Conservation (phyloP, 2,329 filamentous ascomycete species). For the Botryosphaeria dothidea region DNA sequence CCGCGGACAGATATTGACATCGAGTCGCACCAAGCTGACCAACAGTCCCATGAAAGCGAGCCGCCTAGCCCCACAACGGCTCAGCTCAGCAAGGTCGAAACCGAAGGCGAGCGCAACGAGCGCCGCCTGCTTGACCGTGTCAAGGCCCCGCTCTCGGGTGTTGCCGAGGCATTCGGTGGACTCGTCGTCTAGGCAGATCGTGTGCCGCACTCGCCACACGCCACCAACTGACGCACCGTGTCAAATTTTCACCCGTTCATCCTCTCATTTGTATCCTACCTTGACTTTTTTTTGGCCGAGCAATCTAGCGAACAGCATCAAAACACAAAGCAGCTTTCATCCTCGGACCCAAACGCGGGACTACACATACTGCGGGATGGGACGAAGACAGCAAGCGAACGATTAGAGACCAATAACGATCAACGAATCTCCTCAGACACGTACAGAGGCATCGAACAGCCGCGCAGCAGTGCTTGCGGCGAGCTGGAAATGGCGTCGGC, state of each 20-base stretch:
- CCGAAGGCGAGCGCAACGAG: slow-evolving; percentile 12
- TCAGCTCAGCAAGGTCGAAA: slow-evolving; percentile 17
- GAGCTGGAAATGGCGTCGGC: slow-evolving; percentile 1
- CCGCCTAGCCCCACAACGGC: neutral
- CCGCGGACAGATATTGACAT: neutral
- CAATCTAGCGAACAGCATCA: neutral
- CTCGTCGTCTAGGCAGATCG: slow-evolving; percentile 3
- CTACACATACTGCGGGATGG: neutral
- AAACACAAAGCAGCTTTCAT: neutral
- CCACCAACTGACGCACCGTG: neutral
- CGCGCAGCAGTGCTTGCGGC: slow-evolving; percentile 13
- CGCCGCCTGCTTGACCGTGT: slow-evolving; percentile 10
- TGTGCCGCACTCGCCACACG: neutral
- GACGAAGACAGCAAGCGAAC: neutral
- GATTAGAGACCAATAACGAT: slow-evolving; percentile 1
- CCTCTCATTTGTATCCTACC: slow-evolving; percentile 2
- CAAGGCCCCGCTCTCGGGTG: slow-evolving; percentile 17
- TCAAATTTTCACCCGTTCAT: neutral
- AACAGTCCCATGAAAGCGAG: neutral
- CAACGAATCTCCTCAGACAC: neutral
- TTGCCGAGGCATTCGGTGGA: slow-evolving; percentile 19
- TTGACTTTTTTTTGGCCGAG: neutral
- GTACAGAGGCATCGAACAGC: neutral
- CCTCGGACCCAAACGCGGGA: neutral
- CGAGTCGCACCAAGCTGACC: slow-evolving; percentile 6